Evolutionary conservation across 2,329 filamentous ascomycete genomes (phyloP), one percentile per base, ranked within the genome.

Genomic region (Aphanocladium album): DNA sequence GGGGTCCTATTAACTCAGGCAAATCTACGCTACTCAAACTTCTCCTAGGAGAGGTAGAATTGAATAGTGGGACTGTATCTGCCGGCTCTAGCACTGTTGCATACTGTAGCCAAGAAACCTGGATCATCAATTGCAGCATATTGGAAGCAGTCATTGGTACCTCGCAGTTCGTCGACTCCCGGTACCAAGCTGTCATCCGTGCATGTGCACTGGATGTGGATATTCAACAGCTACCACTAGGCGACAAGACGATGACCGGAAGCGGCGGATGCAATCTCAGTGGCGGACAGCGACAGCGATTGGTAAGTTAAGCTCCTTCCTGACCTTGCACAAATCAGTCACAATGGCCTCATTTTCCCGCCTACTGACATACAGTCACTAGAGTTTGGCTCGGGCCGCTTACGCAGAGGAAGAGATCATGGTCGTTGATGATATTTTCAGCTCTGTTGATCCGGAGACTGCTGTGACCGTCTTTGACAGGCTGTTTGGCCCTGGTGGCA

Each of bases 1-100:
- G 45, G 35, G 56, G 56, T 12, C 56, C 56, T 9, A 50, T 58
- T 35, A 41, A 30, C n/a, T 58, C 33, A n/a, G 56, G 56, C 6
- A 58, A 58, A 27, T 50, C 56, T 39, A 33, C 33, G 1, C 23
- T 58, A 2, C 23, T 51, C 3, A 58, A 45, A 21, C 9, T 11
- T 17, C 7, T 57, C 7, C 2, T 57, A 2, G 54, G 54, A 2
- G 54, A 57, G n/a, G 12, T n/a, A 47, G 19, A 49, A 9, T 11
- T 37, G n/a, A 35, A 21, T 25, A 17, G 16, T 3, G 54, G 54
- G 5, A 47, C 54, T 3, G 21, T 57, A 11, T 21, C 17, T 11
- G 43, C 23, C 3, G 45, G 45, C 7, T n/a, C 43, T 25, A 47
- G 12, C 2, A 14, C n/a, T 12, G 30, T 39, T 6, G 54, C 27